These are phyloP conservation scores for Coemansia sp. DNA, from an alignment of 192 early-diverging fungal species.

Conservation along the genomic window DNA sequence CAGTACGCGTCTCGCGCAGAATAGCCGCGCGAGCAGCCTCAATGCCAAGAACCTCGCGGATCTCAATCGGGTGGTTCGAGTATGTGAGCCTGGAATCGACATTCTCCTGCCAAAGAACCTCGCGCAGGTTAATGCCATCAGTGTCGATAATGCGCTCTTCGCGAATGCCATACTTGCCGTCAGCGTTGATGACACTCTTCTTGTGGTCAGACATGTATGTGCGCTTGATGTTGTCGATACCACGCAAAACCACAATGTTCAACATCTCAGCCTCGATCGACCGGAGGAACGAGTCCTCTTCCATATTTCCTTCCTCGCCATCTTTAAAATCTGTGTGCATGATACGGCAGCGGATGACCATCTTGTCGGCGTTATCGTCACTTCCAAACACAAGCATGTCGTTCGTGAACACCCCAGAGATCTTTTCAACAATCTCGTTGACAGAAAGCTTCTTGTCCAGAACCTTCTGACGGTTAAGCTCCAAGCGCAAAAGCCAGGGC, in stretches of 20 bases:
- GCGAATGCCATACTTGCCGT: conserved; percentile 65
- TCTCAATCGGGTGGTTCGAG: conserved; percentile 92
- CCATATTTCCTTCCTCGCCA: conserved; percentile 59
- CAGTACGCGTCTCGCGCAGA: conserved; percentile 84
- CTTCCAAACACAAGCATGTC: conserved; percentile 81
- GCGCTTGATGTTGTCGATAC: conserved; percentile 81
- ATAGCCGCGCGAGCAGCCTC: conserved; percentile 92
- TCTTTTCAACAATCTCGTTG: conserved; percentile 75
- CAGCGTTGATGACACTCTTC: conserved; percentile 47
- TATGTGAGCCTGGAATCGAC: conserved; percentile 80
- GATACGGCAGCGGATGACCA: conserved; percentile 87
- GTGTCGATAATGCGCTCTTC: conserved; percentile 86
- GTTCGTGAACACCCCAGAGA: conserved; percentile 74
- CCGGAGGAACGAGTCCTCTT: conserved; percentile 88
- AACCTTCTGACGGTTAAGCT: conserved; percentile 77
- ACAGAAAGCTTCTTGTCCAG: conserved; percentile 88
- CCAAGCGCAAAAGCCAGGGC: conserved; percentile 76
- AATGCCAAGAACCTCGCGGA: conserved; percentile 90
- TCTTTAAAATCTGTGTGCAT: conserved; percentile 64
- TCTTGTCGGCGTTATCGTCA: conserved; percentile 87
- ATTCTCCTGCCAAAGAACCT: conserved; percentile 81
- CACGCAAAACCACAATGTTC: conserved; percentile 80
- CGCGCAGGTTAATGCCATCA: conserved; percentile 87
- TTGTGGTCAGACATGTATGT: conserved; percentile 61
- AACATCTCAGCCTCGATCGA: conserved; percentile 87